Percentiles rank a stretch among this genome's conserved stretches.
These are phyloP conservation scores for Capsicum chinense DNA, from an alignment of 257 asterid species.

Conservation along the genomic window DNA sequence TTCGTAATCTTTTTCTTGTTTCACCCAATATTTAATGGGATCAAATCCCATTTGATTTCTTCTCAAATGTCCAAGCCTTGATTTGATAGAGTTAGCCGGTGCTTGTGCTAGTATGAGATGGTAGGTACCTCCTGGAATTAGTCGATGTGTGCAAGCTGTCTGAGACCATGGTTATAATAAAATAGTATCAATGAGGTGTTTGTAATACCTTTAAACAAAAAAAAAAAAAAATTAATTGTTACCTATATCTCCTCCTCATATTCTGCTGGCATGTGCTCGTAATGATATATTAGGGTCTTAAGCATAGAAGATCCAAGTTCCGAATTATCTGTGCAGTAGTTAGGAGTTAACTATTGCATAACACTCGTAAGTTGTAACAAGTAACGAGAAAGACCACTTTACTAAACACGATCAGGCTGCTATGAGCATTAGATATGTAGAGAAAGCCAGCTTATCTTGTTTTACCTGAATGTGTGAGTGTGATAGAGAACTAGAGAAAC, in stretches of 20 bases:
- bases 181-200: neutral
- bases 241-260: neutral
- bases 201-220: neutral
- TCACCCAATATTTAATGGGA: too few species aligned
- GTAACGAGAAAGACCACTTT: neutral
- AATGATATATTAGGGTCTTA: neutral
- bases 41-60: too few species aligned
- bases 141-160: neutral
- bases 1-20: neutral
- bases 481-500: neutral
- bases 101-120: too few species aligned
- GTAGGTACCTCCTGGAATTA: neutral
- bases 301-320: neutral
- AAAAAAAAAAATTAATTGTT: neutral
- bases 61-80: too few species aligned
- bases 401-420: neutral
- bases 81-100: too few species aligned
- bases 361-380: neutral
- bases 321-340: neutral
- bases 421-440: neutral
- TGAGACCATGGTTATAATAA: neutral
- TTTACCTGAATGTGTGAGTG: neutral
- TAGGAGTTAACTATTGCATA: neutral
- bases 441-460: neutral
- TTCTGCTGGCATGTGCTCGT: constrained; percentile 1